Percentiles rank a stretch among this genome's conserved stretches.
Conservation (phyloP, 2,329 filamentous ascomycete species). For the Sordariomycetes sp. region DNA sequence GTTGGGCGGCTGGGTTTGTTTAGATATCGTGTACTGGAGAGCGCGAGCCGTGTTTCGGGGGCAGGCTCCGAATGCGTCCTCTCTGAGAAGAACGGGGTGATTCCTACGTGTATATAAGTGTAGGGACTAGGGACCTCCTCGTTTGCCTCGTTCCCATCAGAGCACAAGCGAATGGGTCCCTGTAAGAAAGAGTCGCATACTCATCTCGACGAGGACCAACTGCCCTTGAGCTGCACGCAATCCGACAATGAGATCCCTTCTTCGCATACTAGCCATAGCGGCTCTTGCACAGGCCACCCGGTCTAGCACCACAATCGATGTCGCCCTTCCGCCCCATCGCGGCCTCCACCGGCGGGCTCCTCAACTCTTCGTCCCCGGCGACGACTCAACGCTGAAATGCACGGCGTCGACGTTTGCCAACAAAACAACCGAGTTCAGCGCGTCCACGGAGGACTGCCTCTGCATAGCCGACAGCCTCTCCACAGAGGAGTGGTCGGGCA, state of each 20-base stretch:
- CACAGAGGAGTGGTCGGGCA: slow-evolving; percentile 3
- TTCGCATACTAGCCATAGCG: background rate
- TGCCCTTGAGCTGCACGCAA: background rate
- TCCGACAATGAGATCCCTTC: background rate
- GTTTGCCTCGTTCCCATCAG: too few species aligned
- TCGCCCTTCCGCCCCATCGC: background rate
- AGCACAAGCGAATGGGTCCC: too few species aligned
- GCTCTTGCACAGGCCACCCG: background rate
- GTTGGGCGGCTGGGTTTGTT: too few species aligned
- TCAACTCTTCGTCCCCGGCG: background rate
- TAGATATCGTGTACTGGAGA: too few species aligned
- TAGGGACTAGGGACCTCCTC: too few species aligned
- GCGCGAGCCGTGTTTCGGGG: too few species aligned
- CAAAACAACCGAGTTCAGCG: slow-evolving; percentile 5
- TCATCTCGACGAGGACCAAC: background rate
- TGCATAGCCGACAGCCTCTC: slow-evolving; percentile 6
- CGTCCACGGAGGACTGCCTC: slow-evolving; percentile 4
- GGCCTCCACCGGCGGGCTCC: background rate
- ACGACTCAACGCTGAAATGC: slow-evolving; percentile 4
- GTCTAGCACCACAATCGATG: background rate
- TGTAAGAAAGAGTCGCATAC: background rate
- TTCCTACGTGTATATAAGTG: too few species aligned
- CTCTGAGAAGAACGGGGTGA: too few species aligned
- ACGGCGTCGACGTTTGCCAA: slow-evolving; percentile 3
- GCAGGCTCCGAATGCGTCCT: too few species aligned